Evolutionary conservation across 1,284 basidiomycete genomes (phyloP).

Genomic region (Kalmanozyma brasiliensis): DNA sequence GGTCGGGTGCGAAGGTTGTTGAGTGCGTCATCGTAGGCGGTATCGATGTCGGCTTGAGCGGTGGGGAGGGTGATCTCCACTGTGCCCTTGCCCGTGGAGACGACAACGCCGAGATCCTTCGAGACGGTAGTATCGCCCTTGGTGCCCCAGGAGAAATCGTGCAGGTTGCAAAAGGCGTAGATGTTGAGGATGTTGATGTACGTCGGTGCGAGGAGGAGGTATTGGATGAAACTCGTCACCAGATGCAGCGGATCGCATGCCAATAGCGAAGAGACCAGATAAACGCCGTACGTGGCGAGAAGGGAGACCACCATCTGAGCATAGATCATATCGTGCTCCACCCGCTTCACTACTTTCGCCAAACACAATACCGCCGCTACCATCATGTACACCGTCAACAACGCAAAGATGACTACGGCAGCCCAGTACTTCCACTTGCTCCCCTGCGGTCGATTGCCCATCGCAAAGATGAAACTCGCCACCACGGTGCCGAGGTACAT

Average conservation of each 20-base stretch:
- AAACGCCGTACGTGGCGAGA: slow-evolving; percentile 80
- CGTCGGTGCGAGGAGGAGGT: slow-evolving; percentile 88
- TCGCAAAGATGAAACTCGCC: slow-evolving; percentile 90
- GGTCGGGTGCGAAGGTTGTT: slow-evolving; percentile 79
- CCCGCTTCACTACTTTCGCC: slow-evolving; percentile 47
- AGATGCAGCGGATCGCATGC: slow-evolving; percentile 92
- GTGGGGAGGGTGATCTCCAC: slow-evolving; percentile 89
- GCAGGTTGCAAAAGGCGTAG: slow-evolving; percentile 65
- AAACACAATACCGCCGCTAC: slow-evolving; percentile 62
- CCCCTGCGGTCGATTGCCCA: slow-evolving; percentile 95
- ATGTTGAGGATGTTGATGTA: slow-evolving; percentile 80
- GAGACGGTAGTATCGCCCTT: slow-evolving; percentile 66
- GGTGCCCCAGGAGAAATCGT: slow-evolving; percentile 68
- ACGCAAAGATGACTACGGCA: slow-evolving; percentile 79
- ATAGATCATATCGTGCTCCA: slow-evolving; percentile 74
- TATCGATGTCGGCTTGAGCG: slow-evolving; percentile 86
- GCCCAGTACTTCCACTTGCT: slow-evolving; percentile 87
- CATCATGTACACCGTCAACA: slow-evolving; percentile 84
- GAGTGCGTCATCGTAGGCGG: slow-evolving; percentile 87
- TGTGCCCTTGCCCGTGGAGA: slow-evolving; percentile 67
- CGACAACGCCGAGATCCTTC: slow-evolving; percentile 65
- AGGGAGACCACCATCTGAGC: slow-evolving; percentile 84
- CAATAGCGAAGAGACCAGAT: slow-evolving; percentile 74
- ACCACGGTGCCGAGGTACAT: slow-evolving; percentile 84
- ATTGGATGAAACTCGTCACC: slow-evolving; percentile 91